Base-by-base conservation (phyloP, 177 flowering plant genomes). In the Vitis hybrid region DNA sequence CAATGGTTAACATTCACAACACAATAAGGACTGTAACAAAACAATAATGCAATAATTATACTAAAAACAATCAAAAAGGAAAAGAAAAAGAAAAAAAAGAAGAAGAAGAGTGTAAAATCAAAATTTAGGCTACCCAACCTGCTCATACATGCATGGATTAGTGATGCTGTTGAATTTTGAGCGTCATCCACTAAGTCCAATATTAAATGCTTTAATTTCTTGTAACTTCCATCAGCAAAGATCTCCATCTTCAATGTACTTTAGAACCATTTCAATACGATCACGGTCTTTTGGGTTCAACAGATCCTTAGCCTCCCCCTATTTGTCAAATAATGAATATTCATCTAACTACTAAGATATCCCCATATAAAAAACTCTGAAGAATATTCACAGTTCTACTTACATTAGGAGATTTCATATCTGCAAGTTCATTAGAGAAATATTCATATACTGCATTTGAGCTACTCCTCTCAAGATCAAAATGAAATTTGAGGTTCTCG, bases 181-280 rank as follows among this genome's bases (percentile, higher is more conserved):
- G 31, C 86, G 87, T 87, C 84, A 84, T 71, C 81, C 85, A 53
- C 69, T 51, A 7, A 95, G 77, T 68, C 96, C 96, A 70, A 86
- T 73, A 55, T 77, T 80, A 73, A 95, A 91, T 54, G 86, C 88
- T 75, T 69, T 83, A 17, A 75, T 77, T 55, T 89, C 85, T 12
- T 88, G 89, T 59, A 92, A 74, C 31, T 71, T 87, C 91, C 89
- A 86, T 51, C 70, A 72, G 2, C 84, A 88, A 80, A 93, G 90
- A 80, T 95, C 97, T 53, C 77, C 80, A 80, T 91, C 97, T 78
- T 92, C 97, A 73, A 93, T 77, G 79, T 87, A 93, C 75, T 83
- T 79, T 19, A 93, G 87, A 62, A 91, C 72, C 74, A 49, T 74
- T 67, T 80, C 82, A 52, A 95, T 60, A 33, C 85, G 85, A 51